Evolutionary conservation across 805 yeast genomes (phyloP).

Genomic region (Candida andamanensis): DNA sequence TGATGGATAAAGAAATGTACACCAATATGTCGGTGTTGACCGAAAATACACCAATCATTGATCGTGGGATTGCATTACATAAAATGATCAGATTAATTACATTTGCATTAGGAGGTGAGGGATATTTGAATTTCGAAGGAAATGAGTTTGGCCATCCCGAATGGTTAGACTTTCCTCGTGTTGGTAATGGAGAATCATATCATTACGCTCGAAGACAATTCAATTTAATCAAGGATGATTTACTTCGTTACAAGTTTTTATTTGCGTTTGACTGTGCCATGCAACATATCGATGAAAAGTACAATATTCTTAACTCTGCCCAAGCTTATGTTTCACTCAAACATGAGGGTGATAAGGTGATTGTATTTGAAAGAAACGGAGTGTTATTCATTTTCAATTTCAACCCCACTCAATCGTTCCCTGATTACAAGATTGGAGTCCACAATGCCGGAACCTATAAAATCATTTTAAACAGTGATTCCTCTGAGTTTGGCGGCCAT

Average conservation of each 20-base stretch:
- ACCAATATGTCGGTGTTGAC: constrained; percentile 83
- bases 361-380: constrained; percentile 86
- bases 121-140: constrained; percentile 93
- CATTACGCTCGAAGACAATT: constrained; percentile 95
- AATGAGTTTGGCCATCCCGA: constrained; percentile 99
- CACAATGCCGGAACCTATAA: constrained; percentile 72
- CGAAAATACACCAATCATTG: constrained; percentile 70
- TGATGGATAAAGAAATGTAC: constrained; percentile 98
- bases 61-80: constrained; percentile 87
- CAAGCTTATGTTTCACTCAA: constrained; percentile 84
- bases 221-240: constrained; percentile 73
- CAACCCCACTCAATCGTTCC: constrained; percentile 76
- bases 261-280: constrained; percentile 81
- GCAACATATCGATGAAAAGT: constrained; percentile 69
- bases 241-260: constrained; percentile 73
- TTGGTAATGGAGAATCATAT: constrained; percentile 79
- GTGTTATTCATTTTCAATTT: constrained; percentile 83
- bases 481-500: constrained; percentile 74
- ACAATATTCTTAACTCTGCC: constrained; percentile 64
- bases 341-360: constrained; percentile 81
- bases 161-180: constrained; percentile 96
- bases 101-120: constrained; percentile 93
- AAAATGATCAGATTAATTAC: constrained; percentile 86
- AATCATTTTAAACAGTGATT: constrained; percentile 73
- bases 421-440: constrained; percentile 89